These are phyloP conservation scores for Pichia gijzeniarum DNA, from an alignment of 805 yeast genomes.

Conservation along the genomic window DNA sequence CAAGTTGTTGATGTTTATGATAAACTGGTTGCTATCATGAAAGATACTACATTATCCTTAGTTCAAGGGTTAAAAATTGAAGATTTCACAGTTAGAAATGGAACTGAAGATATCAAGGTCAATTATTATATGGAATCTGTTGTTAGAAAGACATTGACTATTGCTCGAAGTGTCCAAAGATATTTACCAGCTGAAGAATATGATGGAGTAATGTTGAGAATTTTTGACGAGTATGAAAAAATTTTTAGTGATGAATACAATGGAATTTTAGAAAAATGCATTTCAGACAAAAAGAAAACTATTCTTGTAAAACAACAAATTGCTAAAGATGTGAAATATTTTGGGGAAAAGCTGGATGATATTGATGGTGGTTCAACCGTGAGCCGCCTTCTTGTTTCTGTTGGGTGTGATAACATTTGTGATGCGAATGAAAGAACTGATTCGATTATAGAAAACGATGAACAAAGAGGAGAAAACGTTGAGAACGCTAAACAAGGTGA, in stretches of 20 bases:
- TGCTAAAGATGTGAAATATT: conserved; percentile 55
- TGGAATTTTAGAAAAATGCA: conserved; percentile 42
- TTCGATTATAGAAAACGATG: no score
- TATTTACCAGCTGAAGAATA: conserved; percentile 49
- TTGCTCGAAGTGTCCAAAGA: conserved; percentile 51
- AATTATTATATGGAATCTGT: conserved; percentile 60
- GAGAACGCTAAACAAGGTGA: no score
- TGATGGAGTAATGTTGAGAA: conserved; percentile 38
- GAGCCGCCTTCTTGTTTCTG: conserved; percentile 58
- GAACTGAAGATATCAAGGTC: conserved; percentile 29
- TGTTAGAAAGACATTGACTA: conserved; percentile 61
- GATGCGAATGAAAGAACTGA: no score
- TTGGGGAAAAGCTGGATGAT: conserved; percentile 53
- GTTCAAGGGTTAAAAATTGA: background rate
- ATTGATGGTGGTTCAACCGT: conserved; percentile 55
- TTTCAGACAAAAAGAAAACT: conserved; percentile 46
- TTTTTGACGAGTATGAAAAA: conserved; percentile 54
- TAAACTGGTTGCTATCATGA: conserved; percentile 65
- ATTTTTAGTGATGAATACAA: conserved; percentile 47
- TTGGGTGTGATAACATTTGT: conserved; percentile 21
- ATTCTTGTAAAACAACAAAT: conserved; percentile 1
- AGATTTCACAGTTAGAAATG: background rate
- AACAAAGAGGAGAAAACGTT: no score
- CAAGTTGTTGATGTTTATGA: conserved; percentile 59
- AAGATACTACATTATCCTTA: conserved; percentile 38